These are phyloP conservation scores for Auriscalpium microsporum DNA, from an alignment of 768 basidiomycete species.

Conservation along the genomic window DNA sequence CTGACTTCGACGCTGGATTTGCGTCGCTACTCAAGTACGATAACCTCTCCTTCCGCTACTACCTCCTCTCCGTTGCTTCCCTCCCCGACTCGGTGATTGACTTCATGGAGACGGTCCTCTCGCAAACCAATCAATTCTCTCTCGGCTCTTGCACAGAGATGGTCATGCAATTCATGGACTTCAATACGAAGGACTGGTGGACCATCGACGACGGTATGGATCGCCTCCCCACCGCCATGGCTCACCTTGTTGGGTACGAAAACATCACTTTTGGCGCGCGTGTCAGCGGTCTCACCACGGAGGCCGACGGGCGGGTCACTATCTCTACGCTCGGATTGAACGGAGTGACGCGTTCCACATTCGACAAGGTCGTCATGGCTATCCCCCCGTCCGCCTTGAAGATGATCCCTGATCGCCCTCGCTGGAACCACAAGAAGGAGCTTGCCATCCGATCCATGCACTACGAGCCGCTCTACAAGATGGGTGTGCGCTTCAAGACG, in stretches of 20 bases:
- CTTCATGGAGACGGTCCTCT: constrained; percentile 17
- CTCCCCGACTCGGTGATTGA: constrained; percentile 16
- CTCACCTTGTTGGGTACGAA: constrained; percentile 6
- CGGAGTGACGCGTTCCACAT: not conserved
- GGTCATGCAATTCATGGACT: constrained; percentile 19
- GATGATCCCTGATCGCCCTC: constrained; percentile 9
- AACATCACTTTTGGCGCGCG: constrained; percentile 9
- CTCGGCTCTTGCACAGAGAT: constrained; percentile 18
- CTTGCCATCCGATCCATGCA: constrained; percentile 8
- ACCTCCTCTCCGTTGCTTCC: constrained; percentile 5
- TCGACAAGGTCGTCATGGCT: constrained; percentile 6
- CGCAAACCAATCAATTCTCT: constrained; percentile 19
- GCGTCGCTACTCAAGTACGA: constrained; percentile 12
- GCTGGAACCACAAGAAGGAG: constrained; percentile 7
- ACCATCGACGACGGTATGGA: constrained; percentile 18
- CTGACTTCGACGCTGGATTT: constrained; percentile 11
- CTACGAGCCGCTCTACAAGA: constrained; percentile 8
- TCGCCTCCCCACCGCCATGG: constrained; percentile 17
- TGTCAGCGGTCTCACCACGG: not conserved
- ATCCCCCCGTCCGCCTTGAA: constrained; percentile 7
- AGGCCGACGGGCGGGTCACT: not conserved
- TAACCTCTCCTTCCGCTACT: constrained; percentile 16
- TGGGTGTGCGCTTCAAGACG: not conserved
- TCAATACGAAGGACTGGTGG: constrained; percentile 16
- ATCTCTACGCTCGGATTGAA: not conserved